Conservation (phyloP, 306 rosid species). For the Medicago lupulina region DNA sequence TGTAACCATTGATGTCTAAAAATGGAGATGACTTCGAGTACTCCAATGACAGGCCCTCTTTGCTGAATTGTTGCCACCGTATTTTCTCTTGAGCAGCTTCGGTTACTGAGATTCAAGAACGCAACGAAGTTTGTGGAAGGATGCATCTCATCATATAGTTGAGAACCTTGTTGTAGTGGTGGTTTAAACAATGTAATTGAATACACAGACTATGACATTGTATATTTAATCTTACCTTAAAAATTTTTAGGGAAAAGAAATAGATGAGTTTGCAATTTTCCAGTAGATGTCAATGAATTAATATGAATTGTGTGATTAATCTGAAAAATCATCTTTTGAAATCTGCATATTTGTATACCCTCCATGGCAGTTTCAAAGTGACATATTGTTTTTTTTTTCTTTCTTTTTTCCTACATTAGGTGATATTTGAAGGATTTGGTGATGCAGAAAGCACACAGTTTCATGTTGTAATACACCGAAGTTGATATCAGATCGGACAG, state of each 20-base stretch:
- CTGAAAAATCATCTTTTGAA: background rate
- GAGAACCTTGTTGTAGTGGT: conserved; percentile 8
- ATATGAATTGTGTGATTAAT: background rate
- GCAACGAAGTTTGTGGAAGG: background rate
- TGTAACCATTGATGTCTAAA: conserved; percentile 2
- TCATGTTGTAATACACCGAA: too few relatives aligned
- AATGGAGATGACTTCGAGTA: conserved; percentile 15
- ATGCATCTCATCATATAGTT: conserved; percentile 20
- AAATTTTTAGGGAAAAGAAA: background rate
- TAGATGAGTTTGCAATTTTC: background rate
- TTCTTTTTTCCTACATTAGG: too few relatives aligned
- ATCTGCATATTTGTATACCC: background rate
- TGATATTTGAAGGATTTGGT: too few relatives aligned
- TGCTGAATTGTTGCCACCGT: conserved; percentile 5
- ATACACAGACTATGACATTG: background rate
- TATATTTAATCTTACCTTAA: background rate
- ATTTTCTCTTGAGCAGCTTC: background rate
- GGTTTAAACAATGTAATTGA: background rate
- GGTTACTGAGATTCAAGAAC: background rate
- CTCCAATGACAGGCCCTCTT: conserved; percentile 3
- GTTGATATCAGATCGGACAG: too few relatives aligned
- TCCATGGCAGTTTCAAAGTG: too few relatives aligned
- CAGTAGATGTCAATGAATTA: background rate
- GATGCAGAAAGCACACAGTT: too few relatives aligned
- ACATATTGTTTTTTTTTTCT: too few relatives aligned